phyloP scores from a whole-genome alignment of 2,329 filamentous ascomycete species.

The Diplodia scrobiculata region DNA sequence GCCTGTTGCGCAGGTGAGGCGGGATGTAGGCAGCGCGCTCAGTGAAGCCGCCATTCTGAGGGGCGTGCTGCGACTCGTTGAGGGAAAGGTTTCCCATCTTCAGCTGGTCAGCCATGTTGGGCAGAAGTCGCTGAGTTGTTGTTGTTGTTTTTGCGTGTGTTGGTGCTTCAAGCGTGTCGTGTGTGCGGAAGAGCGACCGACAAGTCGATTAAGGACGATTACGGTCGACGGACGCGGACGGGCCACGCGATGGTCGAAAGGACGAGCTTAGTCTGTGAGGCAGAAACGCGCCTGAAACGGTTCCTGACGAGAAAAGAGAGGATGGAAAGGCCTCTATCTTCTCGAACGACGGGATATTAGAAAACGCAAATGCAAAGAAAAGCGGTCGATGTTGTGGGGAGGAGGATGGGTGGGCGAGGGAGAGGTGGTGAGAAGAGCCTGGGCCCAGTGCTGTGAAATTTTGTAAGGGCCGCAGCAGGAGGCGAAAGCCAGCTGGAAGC shows the following conservation, averaged over 20 bases:
- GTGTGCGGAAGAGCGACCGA: neutral
- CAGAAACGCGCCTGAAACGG: conserved; percentile 48
- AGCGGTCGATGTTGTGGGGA: conserved; percentile 38
- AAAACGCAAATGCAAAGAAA: conserved; percentile 43
- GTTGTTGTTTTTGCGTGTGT: neutral
- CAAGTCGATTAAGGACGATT: conserved; percentile 21
- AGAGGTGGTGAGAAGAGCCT: conserved; percentile 32
- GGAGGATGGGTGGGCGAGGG: conserved; percentile 24
- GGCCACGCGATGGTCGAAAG: conserved; percentile 26
- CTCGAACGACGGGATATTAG: conserved; percentile 44
- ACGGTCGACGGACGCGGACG: conserved; percentile 11
- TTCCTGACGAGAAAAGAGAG: conserved; percentile 43
- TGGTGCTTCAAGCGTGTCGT: neutral
- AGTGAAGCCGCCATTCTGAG: conserved; percentile 48
- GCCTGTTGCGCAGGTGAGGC: conserved; percentile 69
- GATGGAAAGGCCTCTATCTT: conserved; percentile 40
- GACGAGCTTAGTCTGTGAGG: conserved; percentile 33
- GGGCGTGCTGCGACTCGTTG: conserved; percentile 65
- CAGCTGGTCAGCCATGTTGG: conserved; percentile 77
- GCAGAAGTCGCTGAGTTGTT: conserved; percentile 31
- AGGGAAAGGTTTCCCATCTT: conserved; percentile 77
- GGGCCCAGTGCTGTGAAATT: conserved; percentile 25
- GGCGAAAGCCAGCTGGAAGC: conserved; percentile 23
- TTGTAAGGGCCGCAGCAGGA: conserved; percentile 27
- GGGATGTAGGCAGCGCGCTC: conserved; percentile 78